A percentile compares a stretch with the other conserved stretches of the same genome.
Conservation (phyloP, 768 basidiomycete genomes). For the Phylloporus sp. region DNA sequence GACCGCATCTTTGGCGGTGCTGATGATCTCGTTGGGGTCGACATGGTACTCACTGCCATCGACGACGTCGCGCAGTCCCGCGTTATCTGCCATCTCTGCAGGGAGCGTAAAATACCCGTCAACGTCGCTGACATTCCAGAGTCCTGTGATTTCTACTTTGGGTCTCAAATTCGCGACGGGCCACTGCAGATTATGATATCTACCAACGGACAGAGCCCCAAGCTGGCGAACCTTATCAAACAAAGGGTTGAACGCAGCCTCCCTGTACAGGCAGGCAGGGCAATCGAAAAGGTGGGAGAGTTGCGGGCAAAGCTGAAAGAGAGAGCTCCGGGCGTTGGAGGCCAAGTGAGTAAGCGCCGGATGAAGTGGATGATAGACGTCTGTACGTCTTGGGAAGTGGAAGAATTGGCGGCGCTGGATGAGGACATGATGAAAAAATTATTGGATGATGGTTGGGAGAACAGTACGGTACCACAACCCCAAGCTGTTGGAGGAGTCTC, state of each 20-base stretch:
- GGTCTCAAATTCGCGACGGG: conserved; percentile 85
- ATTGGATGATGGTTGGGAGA: conserved; percentile 86
- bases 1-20: conserved; percentile 64
- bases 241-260: conserved; percentile 63
- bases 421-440: conserved; percentile 59
- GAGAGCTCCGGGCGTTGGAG: conserved; percentile 80
- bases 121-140: conserved; percentile 97
- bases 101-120: conserved; percentile 71
- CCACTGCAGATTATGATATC: conserved; percentile 95
- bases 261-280: conserved; percentile 67
- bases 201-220: conserved; percentile 90
- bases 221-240: conserved; percentile 82
- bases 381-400: conserved; percentile 83
- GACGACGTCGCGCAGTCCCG: conserved; percentile 74
- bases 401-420: conserved; percentile 70
- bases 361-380: conserved; percentile 93
- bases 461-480: conserved; percentile 44
- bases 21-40: conserved; percentile 63
- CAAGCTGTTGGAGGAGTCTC: conserved; percentile 37
- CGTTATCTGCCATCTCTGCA: conserved; percentile 66
- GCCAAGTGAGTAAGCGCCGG: conserved; percentile 66
- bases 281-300: conserved; percentile 75
- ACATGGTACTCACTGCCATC: conserved; percentile 93
- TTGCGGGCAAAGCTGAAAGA: conserved; percentile 70
- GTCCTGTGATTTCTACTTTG: conserved; percentile 98